Evolutionary conservation across 495 filamentous ascomycete genomes (phyloP).

Genomic region (Amniculicola lignicola): DNA sequence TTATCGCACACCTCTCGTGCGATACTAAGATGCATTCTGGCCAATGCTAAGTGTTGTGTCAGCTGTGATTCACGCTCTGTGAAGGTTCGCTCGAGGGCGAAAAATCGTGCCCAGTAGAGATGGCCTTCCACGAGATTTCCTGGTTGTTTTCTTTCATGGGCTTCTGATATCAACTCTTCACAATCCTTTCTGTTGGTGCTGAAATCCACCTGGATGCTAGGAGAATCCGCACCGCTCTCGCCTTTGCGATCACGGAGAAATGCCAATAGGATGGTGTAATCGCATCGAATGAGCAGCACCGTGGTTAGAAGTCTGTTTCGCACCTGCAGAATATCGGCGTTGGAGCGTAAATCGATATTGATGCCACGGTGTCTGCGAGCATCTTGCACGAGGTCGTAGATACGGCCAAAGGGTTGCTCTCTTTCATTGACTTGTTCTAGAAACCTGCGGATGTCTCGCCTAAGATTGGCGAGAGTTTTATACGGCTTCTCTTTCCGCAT

Average conservation of each 20-base stretch:
- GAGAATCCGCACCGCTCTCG: constrained; percentile 25
- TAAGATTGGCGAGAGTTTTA: not conserved
- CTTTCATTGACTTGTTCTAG: constrained; percentile 30
- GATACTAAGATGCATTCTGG: not conserved
- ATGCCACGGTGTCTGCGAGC: constrained; percentile 38
- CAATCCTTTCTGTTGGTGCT: not conserved
- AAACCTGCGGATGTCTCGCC: constrained; percentile 52
- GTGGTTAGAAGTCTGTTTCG: constrained; percentile 49
- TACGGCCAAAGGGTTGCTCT: constrained; percentile 6
- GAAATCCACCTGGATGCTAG: constrained; percentile 4
- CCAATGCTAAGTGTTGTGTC: not conserved
- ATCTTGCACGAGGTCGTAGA: constrained; percentile 38
- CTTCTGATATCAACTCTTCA: not conserved
- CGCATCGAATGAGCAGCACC: constrained; percentile 13
- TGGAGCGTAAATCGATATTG: constrained; percentile 45
- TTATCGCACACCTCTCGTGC: not conserved
- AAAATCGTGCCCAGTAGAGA: constrained; percentile 13
- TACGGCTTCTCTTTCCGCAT: constrained; percentile 62
- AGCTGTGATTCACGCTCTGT: constrained; percentile 11
- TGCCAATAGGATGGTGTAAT: constrained; percentile 55
- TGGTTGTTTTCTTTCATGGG: constrained; percentile 5
- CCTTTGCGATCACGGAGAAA: constrained; percentile 52
- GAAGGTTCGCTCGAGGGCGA: constrained; percentile 7
- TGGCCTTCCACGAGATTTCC: constrained; percentile 13
- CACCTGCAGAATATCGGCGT: constrained; percentile 47